phyloP scores from a whole-genome alignment of 1,284 basidiomycete genomes.

The Cryptococcus sp. region DNA sequence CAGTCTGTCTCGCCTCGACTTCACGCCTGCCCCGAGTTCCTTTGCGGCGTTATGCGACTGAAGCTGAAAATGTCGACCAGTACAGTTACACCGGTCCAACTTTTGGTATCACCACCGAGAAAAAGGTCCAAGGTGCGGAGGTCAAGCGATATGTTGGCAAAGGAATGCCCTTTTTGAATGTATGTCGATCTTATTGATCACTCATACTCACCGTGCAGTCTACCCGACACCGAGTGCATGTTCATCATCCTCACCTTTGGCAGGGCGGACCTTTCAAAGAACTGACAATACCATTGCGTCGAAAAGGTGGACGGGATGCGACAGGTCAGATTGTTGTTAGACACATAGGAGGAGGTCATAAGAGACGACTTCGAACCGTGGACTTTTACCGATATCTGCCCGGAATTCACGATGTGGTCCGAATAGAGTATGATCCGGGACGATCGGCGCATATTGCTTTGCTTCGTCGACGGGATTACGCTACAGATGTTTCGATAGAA shows the following conservation, averaged over 20 bases:
- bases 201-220: conserved; percentile 43
- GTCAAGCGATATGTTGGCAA: conserved; percentile 1
- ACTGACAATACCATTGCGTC: conserved; percentile 76
- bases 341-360: conserved; percentile 86
- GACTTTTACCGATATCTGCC: conserved; percentile 76
- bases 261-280: conserved; percentile 80
- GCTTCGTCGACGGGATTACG: conserved; percentile 47
- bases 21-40: too few relatives aligned
- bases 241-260: conserved; percentile 68
- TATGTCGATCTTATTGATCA: neutral
- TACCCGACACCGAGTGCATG: conserved; percentile 79
- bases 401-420: conserved; percentile 80
- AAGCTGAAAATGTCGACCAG: neutral
- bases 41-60: too few relatives aligned
- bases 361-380: conserved; percentile 74
- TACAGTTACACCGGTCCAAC: neutral
- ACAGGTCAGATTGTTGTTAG: conserved; percentile 84
- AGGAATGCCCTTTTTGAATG: conserved; percentile 3
- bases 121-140: neutral
- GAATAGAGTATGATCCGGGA: conserved; percentile 96
- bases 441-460: conserved; percentile 92
- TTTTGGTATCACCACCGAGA: neutral
- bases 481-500: conserved; percentile 27
- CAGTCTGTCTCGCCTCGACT: too few relatives aligned
- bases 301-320: conserved; percentile 78